Percentiles rank a stretch among this genome's conserved stretches.
Conservation (phyloP, 2,329 filamentous ascomycete species). For the Cercospora citrullina region DNA sequence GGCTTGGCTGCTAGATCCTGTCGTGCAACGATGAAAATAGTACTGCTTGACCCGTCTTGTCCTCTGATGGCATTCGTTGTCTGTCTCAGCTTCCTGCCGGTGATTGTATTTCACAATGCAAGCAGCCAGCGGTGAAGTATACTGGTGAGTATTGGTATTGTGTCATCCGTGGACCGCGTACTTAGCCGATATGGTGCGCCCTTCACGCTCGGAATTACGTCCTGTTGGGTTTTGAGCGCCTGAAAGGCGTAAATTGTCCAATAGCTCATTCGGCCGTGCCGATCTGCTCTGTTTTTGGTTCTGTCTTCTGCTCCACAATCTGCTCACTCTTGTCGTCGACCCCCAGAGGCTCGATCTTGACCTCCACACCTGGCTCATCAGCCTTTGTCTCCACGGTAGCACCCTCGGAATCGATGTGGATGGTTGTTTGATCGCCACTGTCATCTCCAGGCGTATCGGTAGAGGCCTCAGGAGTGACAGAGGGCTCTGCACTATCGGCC, state of each 20-base stretch:
- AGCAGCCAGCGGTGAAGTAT: background rate
- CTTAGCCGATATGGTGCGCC: background rate
- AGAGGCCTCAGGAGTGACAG: background rate
- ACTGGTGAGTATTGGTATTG: background rate
- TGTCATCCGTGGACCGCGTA: background rate
- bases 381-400: slow-evolving; percentile 6
- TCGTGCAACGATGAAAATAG: background rate
- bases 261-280: background rate
- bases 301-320: background rate
- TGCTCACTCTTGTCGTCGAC: background rate
- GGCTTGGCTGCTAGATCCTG: background rate
- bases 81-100: background rate
- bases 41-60: background rate
- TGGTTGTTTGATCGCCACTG: slow-evolving; percentile 15
- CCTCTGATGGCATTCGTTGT: background rate
- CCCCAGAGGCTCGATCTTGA: slow-evolving; percentile 26
- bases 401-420: slow-evolving; percentile 4
- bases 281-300: background rate
- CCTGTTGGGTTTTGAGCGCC: too few relatives aligned
- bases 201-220: background rate
- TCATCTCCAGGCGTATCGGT: slow-evolving; percentile 1
- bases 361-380: slow-evolving; percentile 17
- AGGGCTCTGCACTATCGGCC: background rate
- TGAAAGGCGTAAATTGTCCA: background rate
- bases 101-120: background rate